Base-by-base conservation (phyloP, 768 basidiomycete species). In the Phylloporus sp. region DNA sequence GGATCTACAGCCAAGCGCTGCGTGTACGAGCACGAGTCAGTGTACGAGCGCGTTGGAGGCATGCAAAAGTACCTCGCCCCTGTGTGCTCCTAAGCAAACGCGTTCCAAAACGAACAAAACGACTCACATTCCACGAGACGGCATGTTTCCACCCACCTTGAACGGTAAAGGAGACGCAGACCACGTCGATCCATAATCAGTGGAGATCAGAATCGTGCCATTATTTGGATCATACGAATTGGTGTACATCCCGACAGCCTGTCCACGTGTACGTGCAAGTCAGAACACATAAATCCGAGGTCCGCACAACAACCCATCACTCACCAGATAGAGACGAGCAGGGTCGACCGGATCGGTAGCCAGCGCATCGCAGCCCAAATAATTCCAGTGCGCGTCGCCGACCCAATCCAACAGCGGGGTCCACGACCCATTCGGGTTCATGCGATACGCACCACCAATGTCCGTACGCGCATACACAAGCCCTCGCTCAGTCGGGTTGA, bases 401-500 rank as follows among this genome's bases (percentile, higher is more conserved):
- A 58, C 72, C 47, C 79, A 82, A 56, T 83, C 82, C 29, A 81
- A 67, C 18, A 83, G 64, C 31, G 81, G 80, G 0, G 78, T 79
- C 82, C 82, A 83, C 3, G 77, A 65, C 42, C 79, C 76, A 54
- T 81, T 77, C 2, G 77, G 33, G 57, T 83, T 82, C 57, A 84
- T 63, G 55, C 71, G 78, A 63, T 83, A 82, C 17, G 77, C 80
- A 22, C 80, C 81, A 44, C 81, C 81, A 29, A 84, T 81, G 61
- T 83, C 82, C 9, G 81, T 82, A 20, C 82, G 76, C n/a, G 78
- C 80, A 59, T 78, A 83, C 3, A 77, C 80, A 9, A 82, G 61
- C 27, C 80, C 81, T 71, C 79, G 75, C 57, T 79, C 64, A 15
- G 70, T 71, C 0, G 81, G 75, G 57, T 81, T 82, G 62, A 84